Base-by-base conservation (phyloP, 768 basidiomycete genomes). In the Suillus subaureus region DNA sequence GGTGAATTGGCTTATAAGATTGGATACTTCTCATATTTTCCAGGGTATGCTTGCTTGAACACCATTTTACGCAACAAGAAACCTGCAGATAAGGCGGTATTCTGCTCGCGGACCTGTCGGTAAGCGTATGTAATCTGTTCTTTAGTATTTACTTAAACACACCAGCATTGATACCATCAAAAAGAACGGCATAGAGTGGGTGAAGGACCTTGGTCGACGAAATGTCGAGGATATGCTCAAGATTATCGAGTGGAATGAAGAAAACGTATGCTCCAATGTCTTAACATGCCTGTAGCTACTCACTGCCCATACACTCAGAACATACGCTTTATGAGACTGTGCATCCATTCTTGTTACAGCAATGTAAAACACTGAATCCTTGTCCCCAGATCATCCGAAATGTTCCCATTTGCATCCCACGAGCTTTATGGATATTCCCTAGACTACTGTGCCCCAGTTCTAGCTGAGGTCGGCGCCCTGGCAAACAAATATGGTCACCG, bases 341-440 rank as follows among this genome's bases (percentile, higher is more conserved):
- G 52, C n/a, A 40, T 26, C 76, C 55, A 26, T 61, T 49, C 37
- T n/a, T 35, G 3, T 56, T 35, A n/a, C 33, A 56, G 55, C 33
- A 13, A 35, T 35, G 2, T 56, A 7, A 56, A 35, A 35, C 33
- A 21, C 33, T 56, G 55, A 56, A 33, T 58, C 67, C 39, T 52
- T 33, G 42, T 28, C n/a, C 31, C 4, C 52, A 76, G 76, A 6
- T 96, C 94, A 0, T 94, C 93, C 9, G 93, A 95, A 68, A 89
- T 97, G 86, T 97, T 97, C 77, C 95, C 96, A 1, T 97, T 91
- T 70, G 94, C 95, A 0, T 92, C 91, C 1, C 96, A 98, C 69
- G 81, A 78, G 21, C 82, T 81, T 23, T 86, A 94, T 71, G 94
- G 94, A 0, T 97, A 98, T 75, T 84, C 87, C 18, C 83, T 98